Evolutionary conservation across 2,329 filamentous ascomycete genomes (phyloP), one percentile per base, ranked within the genome.

Genomic region (Cadophora sp.): DNA sequence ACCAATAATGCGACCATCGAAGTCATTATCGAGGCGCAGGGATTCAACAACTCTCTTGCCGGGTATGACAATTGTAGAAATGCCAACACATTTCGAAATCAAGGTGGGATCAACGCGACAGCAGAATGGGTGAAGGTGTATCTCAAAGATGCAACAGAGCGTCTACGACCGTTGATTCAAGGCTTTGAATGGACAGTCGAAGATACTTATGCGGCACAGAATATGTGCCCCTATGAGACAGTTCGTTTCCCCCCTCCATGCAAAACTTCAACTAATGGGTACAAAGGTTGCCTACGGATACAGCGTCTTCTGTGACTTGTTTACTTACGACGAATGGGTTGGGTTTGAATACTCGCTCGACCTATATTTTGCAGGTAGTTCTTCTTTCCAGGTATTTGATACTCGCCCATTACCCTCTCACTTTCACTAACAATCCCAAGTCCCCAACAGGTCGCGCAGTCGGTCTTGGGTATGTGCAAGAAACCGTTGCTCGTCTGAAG

Each of bases 181-280:
- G 82, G 82, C 22, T 84, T 88, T 74, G 85, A 90, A 63, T 92
- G 91, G 88, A 89, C 86, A 1, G 74, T 86, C 3, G 78, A 82
- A 3, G 89, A 91, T 73, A 85, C 85, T 0, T 91, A 89, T 77
- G 86, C 89, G 20, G 88, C 88, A 0, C 91, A 94, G 77, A 88
- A 83, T 3, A 83, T 94, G 76, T 94, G 91, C 72, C 88, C 91
- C 0, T 94, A 94, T 74, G 91, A 94, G 77, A 93, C 90, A 0
- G 84, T 79, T 66, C 65, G 76, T 67, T 48, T 55, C 30, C 36
- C 18, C 14, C 20, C 8, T 51, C 41, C 36, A 18, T 13, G 2
- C 18, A 9, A 27, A 20, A 56, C n/a, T 20, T 70, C 71, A 59
- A 72, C 66, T 43, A 11, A 51, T 55, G n/a, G 36, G 36, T 48